phyloP scores from a whole-genome alignment of 2,329 filamentous ascomycete genomes.

The Fusarium globosum region DNA sequence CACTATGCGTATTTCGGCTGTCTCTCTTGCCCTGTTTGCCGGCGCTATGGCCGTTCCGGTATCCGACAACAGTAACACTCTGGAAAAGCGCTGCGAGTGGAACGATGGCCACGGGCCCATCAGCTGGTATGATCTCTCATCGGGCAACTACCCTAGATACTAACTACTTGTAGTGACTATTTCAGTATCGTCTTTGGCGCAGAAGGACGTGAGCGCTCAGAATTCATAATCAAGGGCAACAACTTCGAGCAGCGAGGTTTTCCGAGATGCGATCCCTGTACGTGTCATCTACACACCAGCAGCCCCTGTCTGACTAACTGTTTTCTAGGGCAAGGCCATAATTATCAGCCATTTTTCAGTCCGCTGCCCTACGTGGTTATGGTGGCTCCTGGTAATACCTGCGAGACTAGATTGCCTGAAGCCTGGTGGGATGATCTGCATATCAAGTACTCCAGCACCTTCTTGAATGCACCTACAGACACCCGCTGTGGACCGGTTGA shows the following conservation, averaged over 20 bases:
- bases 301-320: neutral
- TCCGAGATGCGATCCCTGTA: neutral
- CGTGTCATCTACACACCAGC: neutral
- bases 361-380: neutral
- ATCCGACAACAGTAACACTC: neutral
- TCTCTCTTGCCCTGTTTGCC: neutral
- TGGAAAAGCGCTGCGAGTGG: neutral
- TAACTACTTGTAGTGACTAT: neutral
- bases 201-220: neutral
- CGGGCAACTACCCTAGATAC: fast-evolving
- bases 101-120: neutral
- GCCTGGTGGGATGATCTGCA: neutral
- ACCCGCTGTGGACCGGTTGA: neutral
- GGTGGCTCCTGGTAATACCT: neutral
- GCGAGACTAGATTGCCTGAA: neutral
- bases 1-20: neutral
- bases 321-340: neutral
- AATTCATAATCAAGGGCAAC: neutral
- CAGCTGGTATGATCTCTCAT: neutral
- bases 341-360: neutral
- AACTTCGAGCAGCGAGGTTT: neutral
- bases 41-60: neutral
- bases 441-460: neutral
- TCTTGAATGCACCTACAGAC: neutral
- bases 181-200: neutral